Evolutionary conservation across 192 early-diverging fungal species (phyloP), one percentile per base, ranked within the genome.

Genomic region (Coemansia sp.): DNA sequence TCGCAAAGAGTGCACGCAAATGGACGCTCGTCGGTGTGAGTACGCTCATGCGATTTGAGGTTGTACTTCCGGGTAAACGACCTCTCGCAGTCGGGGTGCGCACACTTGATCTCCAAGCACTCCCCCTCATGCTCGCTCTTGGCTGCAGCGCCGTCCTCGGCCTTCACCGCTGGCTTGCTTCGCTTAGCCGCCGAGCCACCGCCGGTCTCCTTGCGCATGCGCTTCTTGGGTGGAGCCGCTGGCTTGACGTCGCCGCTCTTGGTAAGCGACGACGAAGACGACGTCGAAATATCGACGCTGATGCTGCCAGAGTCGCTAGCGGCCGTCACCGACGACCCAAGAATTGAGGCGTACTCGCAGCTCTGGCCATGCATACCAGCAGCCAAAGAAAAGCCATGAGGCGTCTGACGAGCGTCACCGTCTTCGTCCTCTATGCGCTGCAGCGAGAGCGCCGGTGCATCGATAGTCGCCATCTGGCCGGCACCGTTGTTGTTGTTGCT

Each of bases 1-100:
- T 81, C 77, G 73, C 93, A 94, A 24, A 73, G 71, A 11, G 74
- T 71, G 71, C 89, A 91, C 18, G 79, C 77, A 76, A 85, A 94
- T 0, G 91, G 90, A 13, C 91, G 83, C 60, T 90, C 89, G 38
- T 87, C 84, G 0, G 89, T 88, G 77, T 96, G 95, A 13, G 90
- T 91, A 35, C 86, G 75, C 56, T 89, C 84, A 63, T 97, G 94
- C 26, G 87, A 89, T 67, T 91, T 91, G 18, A 97, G 78, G 80
- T 96, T 97, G 68, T 93, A 97, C 23, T 86, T 85, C 34, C 94
- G 84, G 7, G 91, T 90, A 77, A 97, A 97, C 13, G 84, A 83
- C 71, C 92, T 94, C 70, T 85, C 79, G 75, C 95, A 97, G 23
- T 86, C 85, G 0, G 91, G 90, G 61, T 87, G 88, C 10, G 82